These are phyloP conservation scores for Coix lacrymajobi DNA, from an alignment of 176 grass and related monocot species.

Conservation along the genomic window DNA sequence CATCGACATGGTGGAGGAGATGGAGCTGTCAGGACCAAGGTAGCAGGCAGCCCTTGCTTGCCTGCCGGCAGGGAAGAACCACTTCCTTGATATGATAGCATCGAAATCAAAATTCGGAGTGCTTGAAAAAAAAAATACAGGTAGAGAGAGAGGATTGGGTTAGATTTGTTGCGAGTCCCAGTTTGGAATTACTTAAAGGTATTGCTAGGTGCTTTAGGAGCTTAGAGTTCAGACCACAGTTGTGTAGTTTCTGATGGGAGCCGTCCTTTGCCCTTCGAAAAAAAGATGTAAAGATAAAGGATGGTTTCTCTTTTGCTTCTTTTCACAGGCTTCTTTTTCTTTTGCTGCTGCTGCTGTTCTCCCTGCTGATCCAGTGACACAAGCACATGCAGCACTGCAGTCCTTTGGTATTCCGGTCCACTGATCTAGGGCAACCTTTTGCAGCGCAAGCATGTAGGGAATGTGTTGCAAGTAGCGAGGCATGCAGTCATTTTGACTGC, in stretches of 20 bases:
- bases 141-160: neutral
- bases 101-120: neutral
- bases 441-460: conserved; percentile 4
- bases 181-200: conserved; percentile 24
- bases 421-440: conserved; percentile 21
- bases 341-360: neutral
- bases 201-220: conserved; percentile 15
- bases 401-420: conserved; percentile 17
- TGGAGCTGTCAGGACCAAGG: conserved; percentile 73
- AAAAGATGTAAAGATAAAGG: conserved; percentile 53
- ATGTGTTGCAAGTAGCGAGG: conserved; percentile 19
- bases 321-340: conserved; percentile 36
- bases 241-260: conserved; percentile 39
- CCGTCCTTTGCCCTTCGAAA: conserved; percentile 7
- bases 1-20: conserved; percentile 63
- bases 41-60: neutral
- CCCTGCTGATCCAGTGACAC: conserved; percentile 21
- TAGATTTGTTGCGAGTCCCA: conserved; percentile 30
- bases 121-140: neutral
- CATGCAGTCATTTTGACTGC: conserved; percentile 41
- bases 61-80: neutral
- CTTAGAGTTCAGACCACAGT: conserved; percentile 25
- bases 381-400: conserved; percentile 34
- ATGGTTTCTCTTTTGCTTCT: conserved; percentile 33
- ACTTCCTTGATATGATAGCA: neutral